These are phyloP conservation scores for Hygrophila difformis DNA, from an alignment of 257 asterid species.

Conservation along the genomic window DNA sequence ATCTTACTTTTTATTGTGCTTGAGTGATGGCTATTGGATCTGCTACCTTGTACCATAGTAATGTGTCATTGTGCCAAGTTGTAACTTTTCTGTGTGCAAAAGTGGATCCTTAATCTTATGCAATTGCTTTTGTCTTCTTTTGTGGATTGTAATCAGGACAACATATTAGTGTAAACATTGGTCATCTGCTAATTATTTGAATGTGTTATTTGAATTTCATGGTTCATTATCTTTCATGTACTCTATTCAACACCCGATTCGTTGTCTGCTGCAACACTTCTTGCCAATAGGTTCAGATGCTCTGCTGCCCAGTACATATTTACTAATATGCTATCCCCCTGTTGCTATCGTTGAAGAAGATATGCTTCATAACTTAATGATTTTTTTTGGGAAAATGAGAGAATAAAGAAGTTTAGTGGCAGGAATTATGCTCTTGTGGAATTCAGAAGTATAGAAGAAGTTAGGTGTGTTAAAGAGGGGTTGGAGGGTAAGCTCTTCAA, in stretches of 20 bases:
- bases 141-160: too few relatives aligned
- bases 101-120: constrained; percentile 1
- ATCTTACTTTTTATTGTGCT: too few relatives aligned
- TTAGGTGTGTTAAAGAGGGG: constrained; percentile 85
- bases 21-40: too few relatives aligned
- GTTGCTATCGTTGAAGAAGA: constrained; percentile 74
- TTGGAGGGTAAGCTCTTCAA: constrained; percentile 89
- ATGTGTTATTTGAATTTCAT: too few relatives aligned
- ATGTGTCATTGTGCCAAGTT: constrained; percentile 5
- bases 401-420: constrained; percentile 65
- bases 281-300: constrained; percentile 44
- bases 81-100: constrained; percentile 7
- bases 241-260: constrained; percentile 5
- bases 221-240: constrained; percentile 1
- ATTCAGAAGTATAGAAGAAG: constrained; percentile 95
- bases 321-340: constrained; percentile 81
- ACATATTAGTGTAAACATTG: too few relatives aligned
- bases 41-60: too few relatives aligned
- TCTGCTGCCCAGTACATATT: constrained; percentile 45
- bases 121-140: too few relatives aligned
- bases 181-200: too few relatives aligned
- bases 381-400: constrained; percentile 87
- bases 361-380: constrained; percentile 93
- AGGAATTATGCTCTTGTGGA: constrained; percentile 72
- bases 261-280: constrained; percentile 44